Evolutionary conservation across 257 asterid species (phyloP).

Genomic region (Coffea canephora): DNA sequence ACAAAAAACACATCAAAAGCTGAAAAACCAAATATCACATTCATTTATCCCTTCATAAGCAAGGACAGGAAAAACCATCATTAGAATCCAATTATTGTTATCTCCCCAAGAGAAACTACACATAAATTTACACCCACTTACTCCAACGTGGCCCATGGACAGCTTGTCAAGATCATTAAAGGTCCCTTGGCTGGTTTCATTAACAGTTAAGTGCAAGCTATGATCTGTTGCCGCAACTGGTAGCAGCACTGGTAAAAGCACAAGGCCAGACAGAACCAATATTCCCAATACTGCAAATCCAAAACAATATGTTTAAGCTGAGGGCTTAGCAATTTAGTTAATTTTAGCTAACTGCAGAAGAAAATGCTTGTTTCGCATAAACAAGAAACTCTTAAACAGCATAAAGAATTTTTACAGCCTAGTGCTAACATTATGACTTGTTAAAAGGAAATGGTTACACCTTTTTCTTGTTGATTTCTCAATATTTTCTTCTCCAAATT

Average conservation of each 20-base stretch:
- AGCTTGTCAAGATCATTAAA: conserved; percentile 76
- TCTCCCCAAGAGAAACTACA: background rate
- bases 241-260: conserved; percentile 75
- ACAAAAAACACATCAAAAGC: background rate
- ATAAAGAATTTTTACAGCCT: background rate
- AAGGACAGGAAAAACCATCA: background rate
- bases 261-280: conserved; percentile 56
- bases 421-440: background rate
- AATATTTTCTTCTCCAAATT: background rate
- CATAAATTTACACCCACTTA: conserved; percentile 26
- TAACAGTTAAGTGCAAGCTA: conserved; percentile 22
- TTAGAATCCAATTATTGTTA: background rate
- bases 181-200: conserved; percentile 57
- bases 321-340: background rate
- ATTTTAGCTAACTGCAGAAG: background rate
- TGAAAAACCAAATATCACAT: background rate
- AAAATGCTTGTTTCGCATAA: background rate
- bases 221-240: conserved; percentile 68
- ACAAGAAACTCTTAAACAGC: background rate
- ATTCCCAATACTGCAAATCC: conserved; percentile 63
- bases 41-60: background rate
- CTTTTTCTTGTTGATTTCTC: background rate
- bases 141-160: conserved; percentile 71
- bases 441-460: background rate
- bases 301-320: background rate